Percentiles rank a stretch among this genome's conserved stretches.
Evolutionary conservation across 768 basidiomycete species (phyloP).

Genomic region (Mrakia gelida): DNA sequence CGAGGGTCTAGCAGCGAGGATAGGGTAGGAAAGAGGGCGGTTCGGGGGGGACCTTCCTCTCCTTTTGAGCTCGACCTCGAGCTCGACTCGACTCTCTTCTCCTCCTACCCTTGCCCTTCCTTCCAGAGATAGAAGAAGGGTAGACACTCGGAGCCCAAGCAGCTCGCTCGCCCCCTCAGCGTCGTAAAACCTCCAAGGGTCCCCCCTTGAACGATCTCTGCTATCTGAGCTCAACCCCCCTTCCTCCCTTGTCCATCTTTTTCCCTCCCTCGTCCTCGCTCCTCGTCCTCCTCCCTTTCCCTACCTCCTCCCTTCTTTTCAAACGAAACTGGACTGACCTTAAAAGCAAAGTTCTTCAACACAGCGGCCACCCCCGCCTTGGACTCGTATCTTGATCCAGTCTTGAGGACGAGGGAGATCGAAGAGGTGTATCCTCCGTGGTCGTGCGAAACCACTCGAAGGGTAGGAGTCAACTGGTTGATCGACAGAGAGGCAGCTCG

Average conservation of each 20-base stretch:
- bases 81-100: too few species aligned
- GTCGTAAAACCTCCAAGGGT: not conserved
- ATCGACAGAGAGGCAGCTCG: constrained; percentile 18
- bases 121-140: not conserved
- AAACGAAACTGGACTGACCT: constrained; percentile 57
- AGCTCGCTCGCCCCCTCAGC: not conserved
- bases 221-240: not conserved
- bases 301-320: not conserved
- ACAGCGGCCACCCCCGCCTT: constrained; percentile 87
- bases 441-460: constrained; percentile 66
- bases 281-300: not conserved
- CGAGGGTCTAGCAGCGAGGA: too few species aligned
- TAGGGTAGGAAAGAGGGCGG: too few species aligned
- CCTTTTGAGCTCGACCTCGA: too few species aligned
- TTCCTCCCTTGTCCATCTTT: not conserved
- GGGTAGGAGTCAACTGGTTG: not conserved
- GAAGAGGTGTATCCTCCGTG: constrained; percentile 68
- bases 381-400: constrained; percentile 81
- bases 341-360: constrained; percentile 98
- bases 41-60: too few species aligned
- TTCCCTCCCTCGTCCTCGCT: not conserved
- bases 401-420: constrained; percentile 87
- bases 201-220: not conserved
- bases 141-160: not conserved
- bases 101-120: not conserved